Evolutionary conservation across 2,329 filamentous ascomycete genomes (phyloP).

Genomic region (Pseudogymnoascus sp.): DNA sequence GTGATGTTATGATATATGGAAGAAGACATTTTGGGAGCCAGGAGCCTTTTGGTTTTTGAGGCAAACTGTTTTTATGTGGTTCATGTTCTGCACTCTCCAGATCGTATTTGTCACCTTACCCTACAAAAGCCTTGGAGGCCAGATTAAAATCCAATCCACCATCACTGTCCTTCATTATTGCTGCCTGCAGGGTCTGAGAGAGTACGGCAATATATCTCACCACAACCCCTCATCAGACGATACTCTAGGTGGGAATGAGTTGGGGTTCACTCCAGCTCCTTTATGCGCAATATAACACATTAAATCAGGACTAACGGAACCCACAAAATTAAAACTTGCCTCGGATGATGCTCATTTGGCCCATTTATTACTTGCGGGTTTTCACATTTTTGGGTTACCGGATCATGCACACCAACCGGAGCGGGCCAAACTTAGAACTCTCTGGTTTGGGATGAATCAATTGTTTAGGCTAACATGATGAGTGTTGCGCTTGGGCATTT

Average conservation of each 20-base stretch:
- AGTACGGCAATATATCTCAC: neutral
- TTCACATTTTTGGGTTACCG: neutral
- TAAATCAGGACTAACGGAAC: neutral
- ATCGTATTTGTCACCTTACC: neutral
- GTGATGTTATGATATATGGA: neutral
- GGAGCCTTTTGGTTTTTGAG: neutral
- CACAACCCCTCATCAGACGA: neutral
- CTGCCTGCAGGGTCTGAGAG: neutral
- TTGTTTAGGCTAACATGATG: neutral
- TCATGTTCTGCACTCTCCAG: neutral
- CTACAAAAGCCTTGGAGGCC: neutral
- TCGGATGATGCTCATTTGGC: neutral
- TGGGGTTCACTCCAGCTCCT: neutral
- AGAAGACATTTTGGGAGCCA: neutral
- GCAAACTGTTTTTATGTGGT: neutral
- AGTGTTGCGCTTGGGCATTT: too few relatives aligned
- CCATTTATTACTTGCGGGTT: neutral
- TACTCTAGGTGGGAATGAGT: neutral
- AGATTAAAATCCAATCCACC: neutral
- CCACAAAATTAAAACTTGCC: neutral
- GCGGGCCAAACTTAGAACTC: neutral
- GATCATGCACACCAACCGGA: neutral
- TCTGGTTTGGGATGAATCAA: neutral
- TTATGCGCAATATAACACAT: neutral
- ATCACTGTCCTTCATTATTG: neutral